Evolutionary conservation across 441 rosid species (phyloP).

Genomic region (Gossypium laxum): DNA sequence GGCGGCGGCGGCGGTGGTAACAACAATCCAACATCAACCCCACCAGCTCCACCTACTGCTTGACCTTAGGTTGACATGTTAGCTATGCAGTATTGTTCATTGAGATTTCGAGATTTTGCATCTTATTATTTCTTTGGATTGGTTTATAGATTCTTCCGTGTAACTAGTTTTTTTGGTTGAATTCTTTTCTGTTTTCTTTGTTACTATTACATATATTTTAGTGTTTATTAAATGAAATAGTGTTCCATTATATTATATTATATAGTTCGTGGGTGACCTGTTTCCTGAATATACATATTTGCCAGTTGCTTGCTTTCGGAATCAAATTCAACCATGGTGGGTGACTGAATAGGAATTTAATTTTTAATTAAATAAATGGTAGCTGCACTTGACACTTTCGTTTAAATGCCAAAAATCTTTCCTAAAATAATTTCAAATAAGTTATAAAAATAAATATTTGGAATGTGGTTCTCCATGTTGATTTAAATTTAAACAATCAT

Average conservation of each 20-base stretch:
- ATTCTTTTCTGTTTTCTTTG: not conserved
- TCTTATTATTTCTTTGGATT: constrained; percentile 4
- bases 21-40: constrained; percentile 17
- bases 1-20: constrained; percentile 15
- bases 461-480: too few relatives aligned
- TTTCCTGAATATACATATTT: not conserved
- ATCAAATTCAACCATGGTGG: not conserved
- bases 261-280: not conserved
- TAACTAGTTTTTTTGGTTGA: not conserved
- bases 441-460: too few relatives aligned
- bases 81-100: not conserved
- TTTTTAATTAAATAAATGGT: not conserved
- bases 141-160: constrained; percentile 10
- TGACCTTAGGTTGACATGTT: not conserved
- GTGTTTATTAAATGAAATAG: not conserved
- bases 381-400: not conserved
- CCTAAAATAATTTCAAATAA: too few relatives aligned
- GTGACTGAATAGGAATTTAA: too few relatives aligned
- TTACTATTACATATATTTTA: not conserved
- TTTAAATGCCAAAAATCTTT: not conserved
- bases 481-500: too few relatives aligned
- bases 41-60: not conserved
- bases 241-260: not conserved
- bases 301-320: not conserved
- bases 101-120: not conserved